Evolutionary conservation across 129 eudicot genomes (phyloP).

Genomic region (Apium graveolens): DNA sequence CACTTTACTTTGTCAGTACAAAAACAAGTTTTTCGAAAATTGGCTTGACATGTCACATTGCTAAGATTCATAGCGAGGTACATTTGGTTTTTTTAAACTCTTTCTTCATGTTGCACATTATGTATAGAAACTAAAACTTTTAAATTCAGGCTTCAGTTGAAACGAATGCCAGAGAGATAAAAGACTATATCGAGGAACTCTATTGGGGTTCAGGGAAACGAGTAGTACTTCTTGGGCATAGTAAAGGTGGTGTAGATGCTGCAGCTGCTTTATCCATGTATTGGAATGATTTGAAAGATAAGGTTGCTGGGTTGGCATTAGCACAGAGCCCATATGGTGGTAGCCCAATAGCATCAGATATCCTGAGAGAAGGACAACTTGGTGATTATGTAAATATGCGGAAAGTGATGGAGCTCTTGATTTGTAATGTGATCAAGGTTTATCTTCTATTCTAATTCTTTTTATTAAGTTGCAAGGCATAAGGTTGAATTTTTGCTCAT

Average conservation of each 20-base stretch:
- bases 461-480: neutral
- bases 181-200: slow-evolving; percentile 81
- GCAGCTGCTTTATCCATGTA: slow-evolving; percentile 93
- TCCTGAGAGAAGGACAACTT: slow-evolving; percentile 81
- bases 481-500: neutral
- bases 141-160: slow-evolving; percentile 76
- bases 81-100: neutral
- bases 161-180: slow-evolving; percentile 84
- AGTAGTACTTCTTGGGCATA: slow-evolving; percentile 88
- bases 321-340: slow-evolving; percentile 98
- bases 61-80: slow-evolving; percentile 99
- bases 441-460: neutral
- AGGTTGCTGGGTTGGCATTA: slow-evolving; percentile 86
- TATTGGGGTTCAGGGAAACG: slow-evolving; percentile 92
- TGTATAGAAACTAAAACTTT: slow-evolving; percentile 18
- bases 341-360: slow-evolving; percentile 95
- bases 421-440: slow-evolving; percentile 96
- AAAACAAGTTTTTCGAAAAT: slow-evolving; percentile 72
- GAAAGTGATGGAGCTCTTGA: slow-evolving; percentile 75
- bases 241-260: slow-evolving; percentile 94
- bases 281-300: slow-evolving; percentile 86
- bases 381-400: slow-evolving; percentile 92
- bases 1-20: slow-evolving; percentile 68
- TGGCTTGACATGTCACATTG: slow-evolving; percentile 96
- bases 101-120: neutral